Conservation (phyloP, 2,329 filamentous ascomycete species). For the Talaromyces rugulosus region DNA sequence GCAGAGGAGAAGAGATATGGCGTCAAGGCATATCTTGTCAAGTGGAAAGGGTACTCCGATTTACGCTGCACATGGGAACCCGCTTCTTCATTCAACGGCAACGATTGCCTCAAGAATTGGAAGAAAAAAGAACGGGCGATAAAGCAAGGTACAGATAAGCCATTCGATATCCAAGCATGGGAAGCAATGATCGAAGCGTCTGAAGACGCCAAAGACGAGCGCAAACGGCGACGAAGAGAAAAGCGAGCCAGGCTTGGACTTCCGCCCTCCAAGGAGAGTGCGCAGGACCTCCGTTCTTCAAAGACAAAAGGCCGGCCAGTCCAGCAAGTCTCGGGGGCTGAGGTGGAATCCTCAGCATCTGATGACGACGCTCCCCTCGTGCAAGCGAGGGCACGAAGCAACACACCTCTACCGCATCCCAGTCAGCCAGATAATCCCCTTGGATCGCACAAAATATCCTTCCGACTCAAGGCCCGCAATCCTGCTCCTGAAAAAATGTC, state of each 20-base stretch:
- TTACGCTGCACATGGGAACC: conserved; percentile 56
- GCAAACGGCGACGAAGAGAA: conserved; percentile 23
- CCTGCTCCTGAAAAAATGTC: not conserved
- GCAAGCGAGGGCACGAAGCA: not conserved
- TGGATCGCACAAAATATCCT: not conserved
- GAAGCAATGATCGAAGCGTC: conserved; percentile 21
- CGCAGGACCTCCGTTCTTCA: not conserved
- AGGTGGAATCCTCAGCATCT: not conserved
- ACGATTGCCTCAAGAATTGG: conserved; percentile 41
- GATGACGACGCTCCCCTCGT: not conserved
- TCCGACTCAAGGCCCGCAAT: not conserved
- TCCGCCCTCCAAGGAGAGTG: not conserved
- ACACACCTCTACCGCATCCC: not conserved
- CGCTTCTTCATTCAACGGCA: conserved; percentile 33
- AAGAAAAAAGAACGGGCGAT: conserved; percentile 28
- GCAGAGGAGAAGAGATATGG: conserved; percentile 15
- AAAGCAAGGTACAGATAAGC: conserved; percentile 21
- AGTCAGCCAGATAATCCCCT: not conserved
- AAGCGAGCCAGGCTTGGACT: conserved; percentile 25
- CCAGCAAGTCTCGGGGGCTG: not conserved
- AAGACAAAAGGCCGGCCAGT: not conserved
- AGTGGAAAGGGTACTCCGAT: conserved; percentile 60
- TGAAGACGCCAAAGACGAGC: conserved; percentile 19
- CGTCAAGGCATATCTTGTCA: conserved; percentile 53
- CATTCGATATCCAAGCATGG: conserved; percentile 31